Evolutionary conservation across 2,329 filamentous ascomycete species (phyloP).

Genomic region (Penicillium sp.): DNA sequence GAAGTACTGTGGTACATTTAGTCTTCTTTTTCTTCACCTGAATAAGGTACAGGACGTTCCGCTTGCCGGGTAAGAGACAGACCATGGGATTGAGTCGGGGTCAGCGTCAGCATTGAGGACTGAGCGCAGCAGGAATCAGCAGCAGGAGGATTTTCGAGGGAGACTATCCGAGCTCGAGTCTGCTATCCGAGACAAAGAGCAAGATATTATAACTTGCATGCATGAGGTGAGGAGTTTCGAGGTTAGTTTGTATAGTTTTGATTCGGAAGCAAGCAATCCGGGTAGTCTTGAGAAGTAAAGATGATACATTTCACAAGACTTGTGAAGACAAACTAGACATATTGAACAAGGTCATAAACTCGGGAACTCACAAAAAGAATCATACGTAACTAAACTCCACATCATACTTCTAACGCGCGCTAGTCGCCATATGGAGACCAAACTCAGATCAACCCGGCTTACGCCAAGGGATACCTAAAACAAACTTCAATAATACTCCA

Average conservation of each 20-base stretch:
- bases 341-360: too few species aligned
- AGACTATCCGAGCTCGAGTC: constrained; percentile 12
- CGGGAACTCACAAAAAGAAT: not conserved
- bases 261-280: not conserved
- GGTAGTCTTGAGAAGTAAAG: not conserved
- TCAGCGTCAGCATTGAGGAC: constrained; percentile 11
- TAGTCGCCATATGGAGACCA: not conserved
- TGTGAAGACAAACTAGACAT: too few species aligned
- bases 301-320: not conserved
- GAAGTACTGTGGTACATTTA: not conserved
- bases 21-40: not conserved
- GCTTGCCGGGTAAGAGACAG: constrained; percentile 5
- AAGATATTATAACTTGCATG: not conserved
- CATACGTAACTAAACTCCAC: not conserved
- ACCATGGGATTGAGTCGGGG: not conserved
- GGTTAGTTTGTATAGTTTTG: not conserved
- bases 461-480: not conserved
- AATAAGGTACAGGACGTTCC: not conserved
- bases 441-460: not conserved
- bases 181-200: constrained; percentile 25
- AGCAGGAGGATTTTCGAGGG: constrained; percentile 10
- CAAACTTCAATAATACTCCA: not conserved
- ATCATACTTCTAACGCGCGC: not conserved
- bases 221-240: not conserved
- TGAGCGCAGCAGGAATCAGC: constrained; percentile 4